Base-by-base conservation (phyloP, 805 yeast species). In the Metschnikowia lochheadii region DNA sequence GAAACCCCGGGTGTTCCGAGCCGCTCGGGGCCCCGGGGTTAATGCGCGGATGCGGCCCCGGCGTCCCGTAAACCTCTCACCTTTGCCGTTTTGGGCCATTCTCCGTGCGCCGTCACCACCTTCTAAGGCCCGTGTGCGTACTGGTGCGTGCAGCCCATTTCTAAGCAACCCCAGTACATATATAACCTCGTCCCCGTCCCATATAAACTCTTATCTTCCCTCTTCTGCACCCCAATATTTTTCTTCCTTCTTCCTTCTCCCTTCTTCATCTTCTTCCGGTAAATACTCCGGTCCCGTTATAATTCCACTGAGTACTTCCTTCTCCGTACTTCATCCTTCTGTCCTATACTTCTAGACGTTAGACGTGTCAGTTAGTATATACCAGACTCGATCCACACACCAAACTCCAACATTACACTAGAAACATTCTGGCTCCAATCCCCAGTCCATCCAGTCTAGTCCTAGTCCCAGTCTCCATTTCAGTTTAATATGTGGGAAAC, bases 401-500 rank as follows among this genome's bases (percentile, higher is more conserved):
- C 11, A 8, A 26, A 26, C 13, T 26, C 5, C 29, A 26, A 8
- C 29, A 26, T 23, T 23, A 23, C 10, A 26, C 29, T 8, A 26
- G 11, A 10, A 8, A 26, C 13, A 8, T 8, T 8, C 29, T 26
- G 29, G 29, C 5, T 26, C 3, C 29, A 26, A 26, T 26, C 13
- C 10, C 29, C 11, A 10, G 29, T 26, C 11, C 29, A 23, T 23
- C 4, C 29, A 26, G 29, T 8, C 11, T 8, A 26, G 29, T 8
- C 10, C 11, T 8, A 26, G 11, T 8, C 10, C 11, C 29, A 26
- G 4, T 26, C 29, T 26, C 29, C 29, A 34, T 15, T 34, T 34
- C 2, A 14, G 18, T 15, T 6, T 15, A 10, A 36, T 15, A 53
- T 44, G 52, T 57, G 59, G 57, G 47, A 47, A 44, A 48, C 60